These are phyloP conservation scores for Afroboletus lepidellus DNA, from an alignment of 1,284 basidiomycete species.

Conservation along the genomic window DNA sequence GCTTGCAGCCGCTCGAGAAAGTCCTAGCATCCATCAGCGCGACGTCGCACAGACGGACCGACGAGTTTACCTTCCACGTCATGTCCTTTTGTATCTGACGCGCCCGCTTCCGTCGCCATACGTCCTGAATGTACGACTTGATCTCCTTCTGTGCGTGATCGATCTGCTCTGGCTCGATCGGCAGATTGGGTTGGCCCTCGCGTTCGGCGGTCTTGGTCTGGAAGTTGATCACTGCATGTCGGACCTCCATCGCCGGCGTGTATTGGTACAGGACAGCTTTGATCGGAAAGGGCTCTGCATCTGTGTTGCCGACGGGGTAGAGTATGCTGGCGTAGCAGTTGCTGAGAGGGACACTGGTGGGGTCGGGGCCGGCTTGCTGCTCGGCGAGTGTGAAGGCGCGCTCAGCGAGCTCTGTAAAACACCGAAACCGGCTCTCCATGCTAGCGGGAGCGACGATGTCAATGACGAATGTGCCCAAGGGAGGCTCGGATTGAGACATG, in stretches of 20 bases:
- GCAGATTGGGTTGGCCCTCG: conserved; percentile 17
- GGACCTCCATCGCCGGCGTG: conserved; percentile 5
- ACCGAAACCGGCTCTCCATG: conserved; percentile 12
- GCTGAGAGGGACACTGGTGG: neutral
- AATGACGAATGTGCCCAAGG: conserved; percentile 17
- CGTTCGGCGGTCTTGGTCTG: conserved; percentile 15
- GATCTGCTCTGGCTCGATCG: conserved; percentile 22
- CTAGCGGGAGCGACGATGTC: conserved; percentile 9
- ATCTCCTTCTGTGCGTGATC: conserved; percentile 21
- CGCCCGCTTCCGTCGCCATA: conserved; percentile 11
- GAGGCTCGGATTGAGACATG: conserved; percentile 21
- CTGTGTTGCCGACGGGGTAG: conserved; percentile 11
- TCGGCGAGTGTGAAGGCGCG: conserved; percentile 17
- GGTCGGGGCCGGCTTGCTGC: neutral
- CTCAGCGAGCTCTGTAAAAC: conserved; percentile 19
- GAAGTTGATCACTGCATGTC: conserved; percentile 22
- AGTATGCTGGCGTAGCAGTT: conserved; percentile 17
- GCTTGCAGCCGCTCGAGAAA: conserved; percentile 18
- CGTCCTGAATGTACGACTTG: conserved; percentile 12
- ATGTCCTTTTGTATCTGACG: conserved; percentile 3
- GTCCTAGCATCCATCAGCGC: conserved; percentile 8
- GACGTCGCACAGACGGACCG: neutral
- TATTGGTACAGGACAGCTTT: conserved; percentile 19
- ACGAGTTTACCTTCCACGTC: conserved; percentile 16
- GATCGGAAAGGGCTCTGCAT: conserved; percentile 12